phyloP scores from a whole-genome alignment of 106 monocot species.

The Dendrobium chrysotoxum region DNA sequence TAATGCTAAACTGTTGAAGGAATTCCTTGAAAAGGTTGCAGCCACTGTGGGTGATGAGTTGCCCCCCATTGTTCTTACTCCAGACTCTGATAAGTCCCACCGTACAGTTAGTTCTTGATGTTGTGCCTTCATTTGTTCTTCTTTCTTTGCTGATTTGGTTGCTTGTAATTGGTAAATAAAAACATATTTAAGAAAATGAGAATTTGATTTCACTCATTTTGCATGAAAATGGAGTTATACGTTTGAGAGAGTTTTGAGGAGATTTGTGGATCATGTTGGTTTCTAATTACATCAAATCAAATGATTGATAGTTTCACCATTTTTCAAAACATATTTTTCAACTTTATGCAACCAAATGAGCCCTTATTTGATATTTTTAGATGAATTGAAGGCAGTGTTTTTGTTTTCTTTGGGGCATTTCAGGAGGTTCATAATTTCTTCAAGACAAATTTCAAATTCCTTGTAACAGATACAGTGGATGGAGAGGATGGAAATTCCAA shows the following conservation, averaged over 20 bases:
- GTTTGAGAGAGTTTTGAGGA: not conserved
- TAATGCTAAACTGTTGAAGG: constrained; percentile 49
- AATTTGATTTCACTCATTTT: not conserved
- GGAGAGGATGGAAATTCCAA: constrained; percentile 38
- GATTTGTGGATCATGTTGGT: not conserved
- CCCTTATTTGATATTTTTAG: not conserved
- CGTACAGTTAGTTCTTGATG: constrained; percentile 49
- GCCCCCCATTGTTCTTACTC: constrained; percentile 55
- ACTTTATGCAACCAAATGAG: not conserved
- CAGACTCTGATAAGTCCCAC: constrained; percentile 77
- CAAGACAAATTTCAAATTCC: constrained; percentile 83
- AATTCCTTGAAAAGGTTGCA: constrained; percentile 33
- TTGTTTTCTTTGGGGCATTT: constrained; percentile 5
- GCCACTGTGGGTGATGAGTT: constrained; percentile 23
- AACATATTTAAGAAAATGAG: not conserved
- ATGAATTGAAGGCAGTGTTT: not conserved
- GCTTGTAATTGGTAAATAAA: not conserved
- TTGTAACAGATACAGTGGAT: constrained; percentile 88
- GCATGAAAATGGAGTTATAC: not conserved
- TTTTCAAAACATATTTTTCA: not conserved
- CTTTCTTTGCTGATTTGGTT: not conserved
- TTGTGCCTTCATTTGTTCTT: constrained; percentile 3
- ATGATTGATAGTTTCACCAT: not conserved
- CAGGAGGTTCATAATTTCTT: constrained; percentile 96
- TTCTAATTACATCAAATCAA: not conserved